Percentiles rank a stretch among this genome's conserved stretches.
These are phyloP conservation scores for Psidium guajava DNA, from an alignment of 345 rosid species.

Conservation along the genomic window DNA sequence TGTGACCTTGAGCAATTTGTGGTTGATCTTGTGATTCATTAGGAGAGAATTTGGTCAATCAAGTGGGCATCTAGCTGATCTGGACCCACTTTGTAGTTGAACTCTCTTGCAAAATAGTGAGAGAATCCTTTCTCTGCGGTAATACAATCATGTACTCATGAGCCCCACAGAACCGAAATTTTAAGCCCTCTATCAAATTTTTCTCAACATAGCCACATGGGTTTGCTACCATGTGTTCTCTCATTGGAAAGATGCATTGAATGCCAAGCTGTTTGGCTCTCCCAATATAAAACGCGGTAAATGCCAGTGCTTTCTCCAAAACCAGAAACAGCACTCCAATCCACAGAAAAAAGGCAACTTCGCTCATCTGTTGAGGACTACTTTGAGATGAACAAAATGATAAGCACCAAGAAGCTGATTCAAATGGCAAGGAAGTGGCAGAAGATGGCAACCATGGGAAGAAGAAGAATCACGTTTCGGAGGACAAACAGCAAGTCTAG, in stretches of 20 bases:
- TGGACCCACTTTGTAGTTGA: not conserved
- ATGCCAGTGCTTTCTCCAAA: not conserved
- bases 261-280: not conserved
- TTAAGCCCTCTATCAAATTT: not conserved
- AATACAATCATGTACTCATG: not conserved
- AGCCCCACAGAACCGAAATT: not conserved
- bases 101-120: not conserved
- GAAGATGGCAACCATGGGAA: not conserved
- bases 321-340: not conserved
- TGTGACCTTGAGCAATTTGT: not conserved
- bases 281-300: not conserved
- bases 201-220: not conserved
- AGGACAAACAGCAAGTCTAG: not conserved
- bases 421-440: slow-evolving; percentile 10
- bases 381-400: not conserved
- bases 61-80: not conserved
- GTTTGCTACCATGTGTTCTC: not conserved
- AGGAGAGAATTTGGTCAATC: not conserved
- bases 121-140: not conserved
- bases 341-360: not conserved
- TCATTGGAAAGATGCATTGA: not conserved
- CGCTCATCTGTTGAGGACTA: not conserved
- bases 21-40: not conserved
- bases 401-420: slow-evolving; percentile 5
- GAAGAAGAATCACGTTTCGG: not conserved